Conservation (phyloP, 148 eudicot genomes). For the Rhododendron mucronatum region DNA sequence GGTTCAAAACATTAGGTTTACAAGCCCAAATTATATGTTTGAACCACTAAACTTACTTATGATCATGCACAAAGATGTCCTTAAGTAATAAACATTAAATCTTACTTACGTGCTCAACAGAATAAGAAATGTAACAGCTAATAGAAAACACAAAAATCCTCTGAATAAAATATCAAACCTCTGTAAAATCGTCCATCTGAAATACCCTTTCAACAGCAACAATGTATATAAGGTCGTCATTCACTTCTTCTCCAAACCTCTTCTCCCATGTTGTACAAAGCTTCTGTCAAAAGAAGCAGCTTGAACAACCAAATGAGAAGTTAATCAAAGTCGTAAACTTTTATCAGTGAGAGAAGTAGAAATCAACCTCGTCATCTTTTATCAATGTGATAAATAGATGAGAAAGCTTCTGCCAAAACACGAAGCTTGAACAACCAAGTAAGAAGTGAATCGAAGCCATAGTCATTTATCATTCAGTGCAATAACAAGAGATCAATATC, state of each 20-base stretch:
- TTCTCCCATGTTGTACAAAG: conserved; percentile 63
- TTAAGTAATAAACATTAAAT: background rate
- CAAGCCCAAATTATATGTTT: background rate
- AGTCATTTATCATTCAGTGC: background rate
- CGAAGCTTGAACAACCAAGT: conserved; percentile 12
- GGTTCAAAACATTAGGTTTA: background rate
- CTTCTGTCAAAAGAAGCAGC: conserved; percentile 43
- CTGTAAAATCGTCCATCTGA: conserved; percentile 82
- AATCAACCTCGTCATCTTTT: background rate
- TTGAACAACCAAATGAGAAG: conserved; percentile 11
- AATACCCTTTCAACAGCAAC: conserved; percentile 76
- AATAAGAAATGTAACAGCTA: conserved; percentile 3
- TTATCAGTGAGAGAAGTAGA: background rate
- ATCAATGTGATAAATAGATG: background rate
- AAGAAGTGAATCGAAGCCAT: background rate
- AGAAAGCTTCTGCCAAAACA: conserved; percentile 48
- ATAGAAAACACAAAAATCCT: conserved; percentile 1
- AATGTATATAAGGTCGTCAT: conserved; percentile 51
- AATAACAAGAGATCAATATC: background rate
- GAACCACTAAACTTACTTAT: background rate
- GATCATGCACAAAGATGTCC: background rate
- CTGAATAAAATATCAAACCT: conserved; percentile 44
- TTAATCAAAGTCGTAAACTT: background rate
- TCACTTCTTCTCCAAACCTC: conserved; percentile 66
- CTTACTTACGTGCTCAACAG: background rate